Percentiles rank a stretch among this genome's conserved stretches.
Evolutionary conservation across 192 early-diverging fungal species (phyloP).

Genomic region (Coemansia sp.): DNA sequence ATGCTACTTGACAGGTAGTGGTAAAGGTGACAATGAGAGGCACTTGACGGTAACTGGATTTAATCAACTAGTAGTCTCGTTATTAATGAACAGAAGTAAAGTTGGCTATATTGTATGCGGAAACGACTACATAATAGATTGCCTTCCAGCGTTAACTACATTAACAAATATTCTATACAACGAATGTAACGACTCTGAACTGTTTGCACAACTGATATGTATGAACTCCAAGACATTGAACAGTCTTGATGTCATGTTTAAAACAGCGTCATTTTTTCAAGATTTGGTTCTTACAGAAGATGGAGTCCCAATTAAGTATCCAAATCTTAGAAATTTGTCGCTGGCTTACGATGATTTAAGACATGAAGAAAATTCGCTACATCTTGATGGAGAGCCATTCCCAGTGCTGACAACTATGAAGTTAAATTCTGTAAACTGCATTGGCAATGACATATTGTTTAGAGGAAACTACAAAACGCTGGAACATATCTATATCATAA

Average conservation of each 20-base stretch:
- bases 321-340: neutral
- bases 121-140: neutral
- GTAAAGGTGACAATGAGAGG: neutral
- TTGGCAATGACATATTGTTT: neutral
- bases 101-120: neutral
- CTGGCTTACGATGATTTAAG: neutral
- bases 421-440: neutral
- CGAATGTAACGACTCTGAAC: neutral
- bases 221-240: neutral
- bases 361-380: neutral
- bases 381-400: neutral
- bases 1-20: neutral
- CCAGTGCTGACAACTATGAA: neutral
- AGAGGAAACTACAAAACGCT: neutral
- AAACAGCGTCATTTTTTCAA: neutral
- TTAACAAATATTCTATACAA: neutral
- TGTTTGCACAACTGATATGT: neutral
- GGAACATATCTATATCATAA: neutral
- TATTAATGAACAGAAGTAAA: neutral
- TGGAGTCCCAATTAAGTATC: neutral
- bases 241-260: neutral
- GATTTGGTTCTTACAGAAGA: neutral
- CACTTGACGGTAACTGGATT: neutral
- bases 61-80: neutral
- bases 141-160: neutral